Evolutionary conservation across 2,329 filamentous ascomycete genomes (phyloP).

Genomic region (Coleophoma eucalyptorum): DNA sequence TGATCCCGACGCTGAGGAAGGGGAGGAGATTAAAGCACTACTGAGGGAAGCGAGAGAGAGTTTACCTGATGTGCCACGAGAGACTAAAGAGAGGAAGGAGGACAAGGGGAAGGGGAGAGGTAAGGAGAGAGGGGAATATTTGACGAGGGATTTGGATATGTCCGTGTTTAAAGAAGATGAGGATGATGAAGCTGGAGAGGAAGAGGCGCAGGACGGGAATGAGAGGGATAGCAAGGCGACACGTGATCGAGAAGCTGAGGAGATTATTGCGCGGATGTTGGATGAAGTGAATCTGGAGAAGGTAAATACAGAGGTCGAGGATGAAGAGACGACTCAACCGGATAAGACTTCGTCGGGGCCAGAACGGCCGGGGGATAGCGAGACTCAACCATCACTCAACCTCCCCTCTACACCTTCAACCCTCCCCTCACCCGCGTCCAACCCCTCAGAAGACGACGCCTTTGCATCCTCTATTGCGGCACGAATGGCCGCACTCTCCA

Average conservation of each 20-base stretch:
- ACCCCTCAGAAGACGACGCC: constrained; percentile 17
- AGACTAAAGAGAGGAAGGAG: too few species aligned
- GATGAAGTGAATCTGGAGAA: constrained; percentile 24
- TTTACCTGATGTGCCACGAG: constrained; percentile 6
- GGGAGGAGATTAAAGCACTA: constrained; percentile 20
- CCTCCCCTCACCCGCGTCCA: constrained; percentile 8
- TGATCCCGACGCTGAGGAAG: constrained; percentile 19
- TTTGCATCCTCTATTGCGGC: constrained; percentile 24
- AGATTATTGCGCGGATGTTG: constrained; percentile 23
- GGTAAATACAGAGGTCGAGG: background rate
- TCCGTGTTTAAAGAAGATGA: constrained; percentile 32
- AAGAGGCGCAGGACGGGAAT: constrained; percentile 34
- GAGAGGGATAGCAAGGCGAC: background rate
- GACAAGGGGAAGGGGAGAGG: background rate
- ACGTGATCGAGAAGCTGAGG: constrained; percentile 19
- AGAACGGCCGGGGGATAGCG: constrained; percentile 1
- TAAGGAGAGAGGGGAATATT: background rate
- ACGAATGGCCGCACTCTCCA: constrained; percentile 23
- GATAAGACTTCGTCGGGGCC: background rate
- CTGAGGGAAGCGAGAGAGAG: constrained; percentile 20
- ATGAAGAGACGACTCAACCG: background rate
- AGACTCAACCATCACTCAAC: constrained; percentile 4
- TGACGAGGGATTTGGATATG: constrained; percentile 25
- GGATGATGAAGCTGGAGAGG: constrained; percentile 36
- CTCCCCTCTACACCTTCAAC: constrained; percentile 15